These are phyloP conservation scores for Suillus tomentosus DNA, from an alignment of 768 basidiomycete genomes.

Conservation along the genomic window DNA sequence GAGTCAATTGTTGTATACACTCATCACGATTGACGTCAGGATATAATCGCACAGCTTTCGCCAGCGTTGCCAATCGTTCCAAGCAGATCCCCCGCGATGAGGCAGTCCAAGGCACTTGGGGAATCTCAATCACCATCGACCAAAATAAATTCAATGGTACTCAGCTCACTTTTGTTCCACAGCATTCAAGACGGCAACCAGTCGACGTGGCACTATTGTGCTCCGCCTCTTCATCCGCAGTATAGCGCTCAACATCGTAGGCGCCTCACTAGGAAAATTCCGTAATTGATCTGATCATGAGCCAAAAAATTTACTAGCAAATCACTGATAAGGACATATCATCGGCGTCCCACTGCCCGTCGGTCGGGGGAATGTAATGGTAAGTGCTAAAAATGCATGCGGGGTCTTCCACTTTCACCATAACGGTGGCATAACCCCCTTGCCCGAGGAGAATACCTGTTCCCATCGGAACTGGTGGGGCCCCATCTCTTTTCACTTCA, in stretches of 20 bases:
- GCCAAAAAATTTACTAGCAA: background rate
- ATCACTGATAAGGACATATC: slow-evolving; percentile 7
- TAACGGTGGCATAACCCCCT: background rate
- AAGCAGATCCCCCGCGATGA: background rate
- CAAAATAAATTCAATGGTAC: background rate
- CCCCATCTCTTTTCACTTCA: background rate
- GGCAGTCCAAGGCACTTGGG: background rate
- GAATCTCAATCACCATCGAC: background rate
- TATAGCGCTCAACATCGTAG: background rate
- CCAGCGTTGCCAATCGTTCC: background rate
- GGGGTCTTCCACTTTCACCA: background rate
- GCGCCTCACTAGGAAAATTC: background rate
- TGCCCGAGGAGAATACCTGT: background rate
- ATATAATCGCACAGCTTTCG: background rate
- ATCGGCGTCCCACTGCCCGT: background rate
- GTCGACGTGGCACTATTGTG: background rate
- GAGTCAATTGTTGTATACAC: background rate
- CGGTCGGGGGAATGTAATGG: background rate
- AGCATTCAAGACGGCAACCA: background rate
- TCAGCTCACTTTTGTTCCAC: background rate
- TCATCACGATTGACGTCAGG: background rate
- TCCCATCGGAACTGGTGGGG: background rate
- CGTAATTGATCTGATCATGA: slow-evolving; percentile 4
- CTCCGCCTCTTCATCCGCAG: slow-evolving; percentile 3
- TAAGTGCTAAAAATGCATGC: background rate